Evolutionary conservation across 2,329 filamentous ascomycete genomes (phyloP).

Genomic region (Microsporum ferrugineum): DNA sequence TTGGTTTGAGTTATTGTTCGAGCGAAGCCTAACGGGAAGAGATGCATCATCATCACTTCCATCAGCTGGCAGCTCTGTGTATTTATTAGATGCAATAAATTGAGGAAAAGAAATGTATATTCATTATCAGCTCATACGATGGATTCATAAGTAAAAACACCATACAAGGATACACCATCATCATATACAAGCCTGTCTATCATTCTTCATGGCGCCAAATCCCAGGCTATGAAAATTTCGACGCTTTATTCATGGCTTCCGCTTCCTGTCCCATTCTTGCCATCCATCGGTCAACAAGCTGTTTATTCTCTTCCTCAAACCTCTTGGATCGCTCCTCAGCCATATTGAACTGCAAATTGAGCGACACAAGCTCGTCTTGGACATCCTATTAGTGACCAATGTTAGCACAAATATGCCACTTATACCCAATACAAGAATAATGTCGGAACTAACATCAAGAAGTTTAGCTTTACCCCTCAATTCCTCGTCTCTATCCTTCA

Average conservation of each 20-base stretch:
- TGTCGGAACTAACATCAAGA: conserved; percentile 48
- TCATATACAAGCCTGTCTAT: not conserved
- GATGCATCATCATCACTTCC: not conserved
- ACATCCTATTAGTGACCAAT: conserved; percentile 46
- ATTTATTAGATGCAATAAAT: not conserved
- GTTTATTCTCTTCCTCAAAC: conserved; percentile 71
- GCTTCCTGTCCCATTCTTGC: conserved; percentile 74
- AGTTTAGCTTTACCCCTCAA: conserved; percentile 71
- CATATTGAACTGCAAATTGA: conserved; percentile 80
- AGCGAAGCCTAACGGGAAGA: not conserved
- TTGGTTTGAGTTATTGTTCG: not conserved
- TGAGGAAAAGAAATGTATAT: not conserved
- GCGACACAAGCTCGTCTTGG: conserved; percentile 81
- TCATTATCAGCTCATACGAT: not conserved
- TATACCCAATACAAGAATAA: not conserved
- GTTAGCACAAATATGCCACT: not conserved
- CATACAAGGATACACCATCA: not conserved
- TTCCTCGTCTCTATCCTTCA: conserved; percentile 78
- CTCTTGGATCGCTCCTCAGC: conserved; percentile 63
- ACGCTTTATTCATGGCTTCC: conserved; percentile 65
- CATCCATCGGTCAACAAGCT: conserved; percentile 88
- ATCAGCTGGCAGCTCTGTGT: not conserved
- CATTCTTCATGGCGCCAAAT: not conserved
- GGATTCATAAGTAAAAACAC: too few species aligned
- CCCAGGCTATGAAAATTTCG: conserved; percentile 33